Conservation (phyloP, 2,329 filamentous ascomycete species). For the Trichoderma citrinoviride region DNA sequence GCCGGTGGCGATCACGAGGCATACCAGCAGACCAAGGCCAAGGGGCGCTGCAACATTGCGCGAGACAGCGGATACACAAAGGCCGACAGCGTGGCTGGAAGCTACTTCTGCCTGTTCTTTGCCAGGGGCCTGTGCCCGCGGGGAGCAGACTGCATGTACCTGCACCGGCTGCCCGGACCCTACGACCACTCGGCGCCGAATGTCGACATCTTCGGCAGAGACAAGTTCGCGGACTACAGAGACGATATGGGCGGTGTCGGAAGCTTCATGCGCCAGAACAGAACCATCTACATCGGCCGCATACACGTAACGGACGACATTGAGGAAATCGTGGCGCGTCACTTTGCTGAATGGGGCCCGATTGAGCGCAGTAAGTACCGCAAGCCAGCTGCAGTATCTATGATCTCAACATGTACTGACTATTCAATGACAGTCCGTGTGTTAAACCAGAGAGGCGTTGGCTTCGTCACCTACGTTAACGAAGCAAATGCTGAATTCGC, state of each 20-base stretch:
- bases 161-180: conserved; percentile 82
- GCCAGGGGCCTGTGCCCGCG: conserved; percentile 79
- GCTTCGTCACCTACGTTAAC: conserved; percentile 91
- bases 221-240: conserved; percentile 89
- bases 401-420: background rate
- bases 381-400: background rate
- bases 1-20: conserved; percentile 92
- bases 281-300: conserved; percentile 87
- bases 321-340: conserved; percentile 89
- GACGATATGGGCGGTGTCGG: conserved; percentile 98
- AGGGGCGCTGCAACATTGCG: conserved; percentile 82
- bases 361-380: conserved; percentile 65
- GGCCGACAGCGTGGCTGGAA: conserved; percentile 72
- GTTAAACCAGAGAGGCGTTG: conserved; percentile 83
- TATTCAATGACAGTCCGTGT: conserved; percentile 60
- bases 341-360: conserved; percentile 96
- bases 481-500: conserved; percentile 88
- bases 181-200: conserved; percentile 93
- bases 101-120: conserved; percentile 92
- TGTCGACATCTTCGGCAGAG: conserved; percentile 83
- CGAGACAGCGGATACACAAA: conserved; percentile 76
- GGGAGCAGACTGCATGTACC: conserved; percentile 89
- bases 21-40: conserved; percentile 81
- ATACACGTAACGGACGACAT: conserved; percentile 97
- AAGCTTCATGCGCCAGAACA: conserved; percentile 88